These are phyloP conservation scores for Hanseniaspora lindneri DNA, from an alignment of 805 yeast genomes.

Conservation along the genomic window DNA sequence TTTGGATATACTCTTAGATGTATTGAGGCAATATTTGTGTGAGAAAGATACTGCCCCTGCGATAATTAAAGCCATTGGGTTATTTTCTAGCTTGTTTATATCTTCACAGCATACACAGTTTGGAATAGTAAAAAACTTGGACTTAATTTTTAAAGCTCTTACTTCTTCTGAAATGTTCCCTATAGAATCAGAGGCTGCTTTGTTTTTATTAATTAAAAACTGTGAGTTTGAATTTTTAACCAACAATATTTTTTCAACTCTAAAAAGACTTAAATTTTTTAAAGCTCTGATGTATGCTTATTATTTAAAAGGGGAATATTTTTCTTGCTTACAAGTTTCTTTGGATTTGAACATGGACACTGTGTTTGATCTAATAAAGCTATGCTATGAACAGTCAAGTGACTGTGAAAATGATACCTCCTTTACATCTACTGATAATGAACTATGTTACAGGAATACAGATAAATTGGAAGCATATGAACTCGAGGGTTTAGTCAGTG, in stretches of 20 bases:
- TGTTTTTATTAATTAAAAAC: conserved; percentile 55
- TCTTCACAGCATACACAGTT: conserved; percentile 29
- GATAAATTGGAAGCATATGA: neutral
- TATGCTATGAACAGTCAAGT: neutral
- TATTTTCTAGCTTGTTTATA: conserved; percentile 23
- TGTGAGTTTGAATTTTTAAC: conserved; percentile 21
- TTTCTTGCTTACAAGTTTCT: conserved; percentile 1
- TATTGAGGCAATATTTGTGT: conserved; percentile 42
- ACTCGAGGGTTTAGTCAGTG: neutral
- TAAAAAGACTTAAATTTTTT: conserved; percentile 21
- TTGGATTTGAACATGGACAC: neutral
- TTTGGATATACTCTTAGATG: conserved; percentile 16
- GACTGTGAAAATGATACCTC: neutral
- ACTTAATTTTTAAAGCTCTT: conserved; percentile 33
- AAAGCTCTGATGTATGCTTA: conserved; percentile 23
- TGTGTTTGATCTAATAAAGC: neutral
- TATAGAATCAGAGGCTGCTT: conserved; percentile 62
- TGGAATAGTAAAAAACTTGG: conserved; percentile 34
- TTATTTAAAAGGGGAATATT: conserved; percentile 16
- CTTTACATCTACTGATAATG: no score
- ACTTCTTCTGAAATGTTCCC: conserved; percentile 27
- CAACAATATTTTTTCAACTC: conserved; percentile 21
- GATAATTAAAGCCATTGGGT: neutral
- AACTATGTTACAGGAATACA: neutral
- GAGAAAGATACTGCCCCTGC: neutral